phyloP scores from a whole-genome alignment of 257 asterid genomes.

The Jacaranda copaia region DNA sequence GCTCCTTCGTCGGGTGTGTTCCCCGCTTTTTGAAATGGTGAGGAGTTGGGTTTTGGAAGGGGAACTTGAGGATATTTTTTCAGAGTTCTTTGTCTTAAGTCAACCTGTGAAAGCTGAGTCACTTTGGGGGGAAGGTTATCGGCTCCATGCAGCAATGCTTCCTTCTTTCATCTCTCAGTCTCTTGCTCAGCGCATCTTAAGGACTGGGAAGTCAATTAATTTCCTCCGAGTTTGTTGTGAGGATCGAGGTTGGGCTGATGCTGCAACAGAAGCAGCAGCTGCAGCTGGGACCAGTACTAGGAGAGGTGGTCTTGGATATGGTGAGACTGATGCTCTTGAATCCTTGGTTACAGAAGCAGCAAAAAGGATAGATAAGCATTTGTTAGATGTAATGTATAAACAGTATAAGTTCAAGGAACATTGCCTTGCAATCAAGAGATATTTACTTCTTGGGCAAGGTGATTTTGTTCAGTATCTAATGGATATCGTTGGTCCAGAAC shows the following conservation, averaged over 20 bases:
- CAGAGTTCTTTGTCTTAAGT: slow-evolving; percentile 89
- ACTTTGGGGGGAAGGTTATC: slow-evolving; percentile 98
- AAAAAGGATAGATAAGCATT: slow-evolving; percentile 86
- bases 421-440: slow-evolving; percentile 96
- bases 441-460: slow-evolving; percentile 97
- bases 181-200: slow-evolving; percentile 88
- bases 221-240: slow-evolving; percentile 98
- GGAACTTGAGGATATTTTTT: slow-evolving; percentile 92
- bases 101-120: slow-evolving; percentile 97
- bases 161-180: slow-evolving; percentile 91
- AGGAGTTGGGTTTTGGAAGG: slow-evolving; percentile 99
- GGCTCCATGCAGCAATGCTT: slow-evolving; percentile 88
- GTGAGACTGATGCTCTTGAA: slow-evolving; percentile 97
- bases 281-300: slow-evolving; percentile 95
- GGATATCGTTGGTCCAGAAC: slow-evolving; percentile 96
- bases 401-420: slow-evolving; percentile 92
- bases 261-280: slow-evolving; percentile 89
- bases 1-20: slow-evolving; percentile 87
- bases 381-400: slow-evolving; percentile 84
- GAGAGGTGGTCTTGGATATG: slow-evolving; percentile 92
- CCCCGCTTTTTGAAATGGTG: slow-evolving; percentile 99
- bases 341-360: slow-evolving; percentile 92
- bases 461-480: slow-evolving; percentile 97
- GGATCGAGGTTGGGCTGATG: slow-evolving; percentile 97
- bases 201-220: slow-evolving; percentile 97